Percentiles rank a stretch among this genome's conserved stretches.
These are phyloP conservation scores for Wallacemonas rigidus DNA, from an alignment of 208 protist species.

Conservation along the genomic window DNA sequence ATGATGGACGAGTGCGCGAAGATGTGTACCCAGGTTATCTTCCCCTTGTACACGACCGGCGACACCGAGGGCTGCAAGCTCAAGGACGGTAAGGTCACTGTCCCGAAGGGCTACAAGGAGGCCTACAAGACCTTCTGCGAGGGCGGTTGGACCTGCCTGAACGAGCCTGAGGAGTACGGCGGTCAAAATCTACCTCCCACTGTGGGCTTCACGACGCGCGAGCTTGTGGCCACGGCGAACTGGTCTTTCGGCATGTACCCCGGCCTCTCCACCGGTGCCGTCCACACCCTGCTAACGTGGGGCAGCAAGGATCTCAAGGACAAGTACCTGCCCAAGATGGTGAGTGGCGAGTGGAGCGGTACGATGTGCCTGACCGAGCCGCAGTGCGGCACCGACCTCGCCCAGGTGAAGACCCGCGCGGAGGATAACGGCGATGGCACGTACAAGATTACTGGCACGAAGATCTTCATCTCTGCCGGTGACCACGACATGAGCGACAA, in stretches of 20 bases:
- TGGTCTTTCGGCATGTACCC: constrained; percentile 89
- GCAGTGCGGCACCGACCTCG: constrained; percentile 84
- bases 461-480: constrained; percentile 92
- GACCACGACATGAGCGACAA: constrained; percentile 91
- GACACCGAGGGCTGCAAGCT: constrained; percentile 60
- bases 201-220: constrained; percentile 56
- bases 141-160: constrained; percentile 80
- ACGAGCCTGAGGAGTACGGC: constrained; percentile 74
- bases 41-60: constrained; percentile 62
- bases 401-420: constrained; percentile 82
- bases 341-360: constrained; percentile 78
- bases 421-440: constrained; percentile 67
- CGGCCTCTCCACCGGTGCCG: constrained; percentile 63
- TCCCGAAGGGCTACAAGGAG: constrained; percentile 87
- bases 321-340: constrained; percentile 71
- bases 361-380: constrained; percentile 94
- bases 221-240: constrained; percentile 84
- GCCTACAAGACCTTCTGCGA: constrained; percentile 77
- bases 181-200: constrained; percentile 81
- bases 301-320: constrained; percentile 82
- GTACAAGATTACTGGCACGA: constrained; percentile 87
- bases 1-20: constrained; percentile 70
- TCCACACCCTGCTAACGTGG: constrained; percentile 64
- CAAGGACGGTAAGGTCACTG: constrained; percentile 57
- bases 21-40: constrained; percentile 54